Conservation (phyloP, 352 stramenopile species). For the Phytopythium aichiense region DNA sequence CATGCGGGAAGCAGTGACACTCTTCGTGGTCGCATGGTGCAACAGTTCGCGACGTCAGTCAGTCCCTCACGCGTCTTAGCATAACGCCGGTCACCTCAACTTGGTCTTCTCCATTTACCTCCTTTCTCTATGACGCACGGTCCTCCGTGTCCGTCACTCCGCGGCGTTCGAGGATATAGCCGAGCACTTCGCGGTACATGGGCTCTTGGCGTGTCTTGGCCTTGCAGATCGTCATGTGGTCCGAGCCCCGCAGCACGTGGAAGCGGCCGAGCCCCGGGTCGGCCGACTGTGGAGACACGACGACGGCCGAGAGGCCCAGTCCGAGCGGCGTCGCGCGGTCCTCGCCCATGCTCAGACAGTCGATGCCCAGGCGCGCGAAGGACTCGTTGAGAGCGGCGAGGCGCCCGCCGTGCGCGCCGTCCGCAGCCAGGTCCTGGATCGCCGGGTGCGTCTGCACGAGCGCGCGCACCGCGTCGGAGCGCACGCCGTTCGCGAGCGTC, state of each 20-base stretch:
- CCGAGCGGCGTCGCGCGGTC: conserved; percentile 52
- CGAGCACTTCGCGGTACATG: conserved; percentile 58
- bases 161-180: conserved; percentile 25
- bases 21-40: too few relatives aligned
- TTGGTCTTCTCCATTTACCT: too few relatives aligned
- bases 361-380: conserved; percentile 60
- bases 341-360: conserved; percentile 73
- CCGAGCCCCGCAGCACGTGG: conserved; percentile 46
- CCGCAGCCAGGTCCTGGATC: conserved; percentile 57
- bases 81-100: too few relatives aligned
- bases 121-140: too few relatives aligned
- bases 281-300: conserved; percentile 74
- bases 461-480: conserved; percentile 59
- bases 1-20: too few relatives aligned
- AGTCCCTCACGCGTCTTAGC: too few relatives aligned
- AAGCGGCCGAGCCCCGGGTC: conserved; percentile 70
- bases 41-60: too few relatives aligned
- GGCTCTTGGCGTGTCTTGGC: conserved; percentile 53
- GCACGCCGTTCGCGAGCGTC: conserved; percentile 58
- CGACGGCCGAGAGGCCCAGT: conserved; percentile 65
- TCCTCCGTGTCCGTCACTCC: too few relatives aligned
- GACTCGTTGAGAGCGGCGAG: conserved; percentile 63
- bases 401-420: conserved; percentile 34
- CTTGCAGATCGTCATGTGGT: conserved; percentile 90
- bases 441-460: conserved; percentile 76